Evolutionary conservation across 176 grass and related monocot species (phyloP).

Genomic region (Triticum dicoccoides): DNA sequence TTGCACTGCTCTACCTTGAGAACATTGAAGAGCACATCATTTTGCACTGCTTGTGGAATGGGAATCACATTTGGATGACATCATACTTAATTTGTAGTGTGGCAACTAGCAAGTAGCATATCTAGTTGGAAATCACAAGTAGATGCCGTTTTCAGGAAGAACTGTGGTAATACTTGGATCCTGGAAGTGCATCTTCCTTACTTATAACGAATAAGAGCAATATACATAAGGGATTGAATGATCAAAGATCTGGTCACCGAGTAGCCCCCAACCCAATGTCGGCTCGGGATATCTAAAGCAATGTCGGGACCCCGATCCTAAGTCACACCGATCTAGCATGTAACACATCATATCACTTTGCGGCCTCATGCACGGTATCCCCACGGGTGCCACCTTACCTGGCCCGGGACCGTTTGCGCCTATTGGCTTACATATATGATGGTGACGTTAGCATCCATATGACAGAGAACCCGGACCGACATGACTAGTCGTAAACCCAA

Average conservation of each 20-base stretch:
- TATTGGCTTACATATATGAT: too few relatives aligned
- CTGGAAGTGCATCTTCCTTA: conserved; percentile 57
- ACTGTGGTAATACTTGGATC: conserved; percentile 4
- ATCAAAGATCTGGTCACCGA: conserved; percentile 65
- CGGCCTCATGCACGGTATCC: too few relatives aligned
- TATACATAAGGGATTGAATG: conserved; percentile 67
- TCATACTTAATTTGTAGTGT: neutral
- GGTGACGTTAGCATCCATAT: too few relatives aligned
- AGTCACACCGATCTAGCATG: too few relatives aligned
- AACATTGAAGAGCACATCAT: neutral
- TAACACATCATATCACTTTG: too few relatives aligned
- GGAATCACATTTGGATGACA: neutral
- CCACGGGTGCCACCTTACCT: too few relatives aligned
- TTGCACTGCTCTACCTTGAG: neutral
- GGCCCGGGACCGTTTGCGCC: too few relatives aligned
- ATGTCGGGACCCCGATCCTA: too few relatives aligned
- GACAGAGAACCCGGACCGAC: too few relatives aligned
- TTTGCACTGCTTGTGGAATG: neutral
- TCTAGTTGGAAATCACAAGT: neutral
- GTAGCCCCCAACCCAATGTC: conserved; percentile 45
- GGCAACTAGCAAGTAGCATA: neutral
- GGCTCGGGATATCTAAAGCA: neutral
- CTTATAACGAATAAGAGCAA: conserved; percentile 59
- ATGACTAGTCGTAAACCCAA: too few relatives aligned
- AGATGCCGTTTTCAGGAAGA: neutral